phyloP scores from a whole-genome alignment of 1,139 yeast genomes.

The Citeromyces hawaiiensis region DNA sequence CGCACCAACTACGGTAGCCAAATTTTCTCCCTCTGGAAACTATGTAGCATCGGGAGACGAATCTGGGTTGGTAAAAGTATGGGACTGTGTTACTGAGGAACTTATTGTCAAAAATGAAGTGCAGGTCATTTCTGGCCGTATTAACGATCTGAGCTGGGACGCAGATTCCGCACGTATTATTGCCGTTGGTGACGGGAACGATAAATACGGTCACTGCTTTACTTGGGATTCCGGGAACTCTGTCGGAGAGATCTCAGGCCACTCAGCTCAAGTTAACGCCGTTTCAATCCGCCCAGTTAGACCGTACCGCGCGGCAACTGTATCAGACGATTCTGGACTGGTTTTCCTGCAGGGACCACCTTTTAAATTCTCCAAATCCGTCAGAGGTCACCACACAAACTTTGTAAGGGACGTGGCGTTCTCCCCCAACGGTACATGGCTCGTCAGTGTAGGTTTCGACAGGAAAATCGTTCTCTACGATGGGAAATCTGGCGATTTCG shows the following conservation, averaged over 20 bases:
- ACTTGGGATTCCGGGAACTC: slow-evolving; percentile 92
- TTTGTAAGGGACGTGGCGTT: slow-evolving; percentile 73
- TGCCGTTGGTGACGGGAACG: slow-evolving; percentile 94
- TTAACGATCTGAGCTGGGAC: slow-evolving; percentile 87
- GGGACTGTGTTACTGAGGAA: slow-evolving; percentile 64
- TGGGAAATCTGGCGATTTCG: slow-evolving; percentile 74
- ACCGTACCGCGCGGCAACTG: slow-evolving; percentile 92
- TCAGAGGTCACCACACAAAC: slow-evolving; percentile 64
- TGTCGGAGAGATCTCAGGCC: slow-evolving; percentile 92
- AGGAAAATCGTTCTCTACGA: slow-evolving; percentile 67
- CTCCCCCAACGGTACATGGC: slow-evolving; percentile 62
- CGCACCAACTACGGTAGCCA: slow-evolving; percentile 64
- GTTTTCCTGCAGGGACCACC: slow-evolving; percentile 92
- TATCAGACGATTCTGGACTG: slow-evolving; percentile 73
- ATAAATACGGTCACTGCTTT: slow-evolving; percentile 84
- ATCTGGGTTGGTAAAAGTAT: slow-evolving; percentile 72
- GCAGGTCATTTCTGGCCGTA: slow-evolving; percentile 62
- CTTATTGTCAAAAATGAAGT: slow-evolving; percentile 67
- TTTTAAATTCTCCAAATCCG: slow-evolving; percentile 66
- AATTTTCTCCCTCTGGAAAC: slow-evolving; percentile 80
- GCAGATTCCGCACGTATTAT: slow-evolving; percentile 74
- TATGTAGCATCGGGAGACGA: slow-evolving; percentile 91
- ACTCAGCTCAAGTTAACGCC: slow-evolving; percentile 72
- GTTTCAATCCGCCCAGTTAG: slow-evolving; percentile 79
- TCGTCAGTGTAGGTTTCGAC: slow-evolving; percentile 84